Base-by-base conservation (phyloP, 768 basidiomycete genomes). In the Cystoderma amianthinum region DNA sequence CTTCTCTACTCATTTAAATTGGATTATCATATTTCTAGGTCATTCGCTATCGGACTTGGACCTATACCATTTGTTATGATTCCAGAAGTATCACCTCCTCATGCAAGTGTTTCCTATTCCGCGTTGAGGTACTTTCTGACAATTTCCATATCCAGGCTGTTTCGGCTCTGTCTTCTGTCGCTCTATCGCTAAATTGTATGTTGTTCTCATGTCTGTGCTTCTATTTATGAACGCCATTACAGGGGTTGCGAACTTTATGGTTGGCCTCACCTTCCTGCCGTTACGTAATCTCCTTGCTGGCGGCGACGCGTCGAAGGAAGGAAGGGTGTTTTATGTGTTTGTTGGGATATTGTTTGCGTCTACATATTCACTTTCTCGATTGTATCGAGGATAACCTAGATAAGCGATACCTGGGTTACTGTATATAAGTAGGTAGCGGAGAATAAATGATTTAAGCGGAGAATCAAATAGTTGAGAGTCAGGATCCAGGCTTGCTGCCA, bases 31-130 rank as follows among this genome's bases (percentile, higher is more conserved):
- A 28, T 44, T 25, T 36, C 7, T 44, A 88, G 87, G 61, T 85
- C 88, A 1, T 97, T 94, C 60, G 88, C 93, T 1, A 62, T 85
- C 23, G 95, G 94, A 2, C 71, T 97, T 13, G 95, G 95, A 1
- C 93, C 95, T 2, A 65, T 97, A 23, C 94, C 95, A 0, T 98
- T 93, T 55, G 80, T 98, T 28, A 82, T 97, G 59, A 81, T 95
- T 22, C 81, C 92, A 12, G 93, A 97, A 55, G 79, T 96, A 16
- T 84, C 92, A 2, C 91, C 91, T 1, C 60, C 74, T 38, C 74
- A 85, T 51, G 90, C 85, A 58, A 46, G 86, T 68, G 32, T 17
- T 3, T 16, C 41, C 22, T 15, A 1, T 39, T 21, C 12, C 24
- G n/a, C 16, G 18, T 21, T 44, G 32, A 32, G 24, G 30, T 16